Conservation (phyloP, 1,284 basidiomycete genomes). For the Marasmius sp. region DNA sequence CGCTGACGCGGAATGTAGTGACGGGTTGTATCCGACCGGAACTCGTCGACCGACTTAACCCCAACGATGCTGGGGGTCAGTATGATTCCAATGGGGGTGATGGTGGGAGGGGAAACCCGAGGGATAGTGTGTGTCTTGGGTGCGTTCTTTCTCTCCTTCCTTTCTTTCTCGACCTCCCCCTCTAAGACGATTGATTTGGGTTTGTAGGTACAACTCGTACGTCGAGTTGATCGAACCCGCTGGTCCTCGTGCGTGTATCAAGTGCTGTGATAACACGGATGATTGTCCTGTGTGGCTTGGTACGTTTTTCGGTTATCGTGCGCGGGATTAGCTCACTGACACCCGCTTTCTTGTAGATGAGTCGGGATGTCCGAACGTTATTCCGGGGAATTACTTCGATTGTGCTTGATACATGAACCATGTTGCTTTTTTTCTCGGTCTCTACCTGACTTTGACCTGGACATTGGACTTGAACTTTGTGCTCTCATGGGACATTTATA, state of each 20-base stretch:
- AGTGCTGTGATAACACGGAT: conserved; percentile 46
- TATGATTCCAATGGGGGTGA: conserved; percentile 52
- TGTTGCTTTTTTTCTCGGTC: too few species aligned
- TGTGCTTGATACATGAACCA: too few species aligned
- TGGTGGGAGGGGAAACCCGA: conserved; percentile 44
- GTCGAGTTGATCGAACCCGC: conserved; percentile 51
- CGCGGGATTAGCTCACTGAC: too few species aligned
- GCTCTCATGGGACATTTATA: too few species aligned
- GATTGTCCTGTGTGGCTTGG: conserved; percentile 46
- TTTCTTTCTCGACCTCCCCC: background rate
- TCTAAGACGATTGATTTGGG: background rate
- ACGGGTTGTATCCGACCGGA: conserved; percentile 49
- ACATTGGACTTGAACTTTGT: too few species aligned
- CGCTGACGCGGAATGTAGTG: conserved; percentile 28
- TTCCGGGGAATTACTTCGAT: conserved; percentile 37
- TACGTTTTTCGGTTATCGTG: conserved; percentile 16
- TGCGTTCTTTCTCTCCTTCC: conserved; percentile 21
- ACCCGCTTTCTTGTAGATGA: conserved; percentile 26
- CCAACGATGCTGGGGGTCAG: conserved; percentile 45
- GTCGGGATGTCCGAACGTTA: conserved; percentile 33
- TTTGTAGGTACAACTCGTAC: conserved; percentile 45
- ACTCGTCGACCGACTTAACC: conserved; percentile 39
- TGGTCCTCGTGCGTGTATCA: conserved; percentile 45
- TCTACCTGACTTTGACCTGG: too few species aligned
- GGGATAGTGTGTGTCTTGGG: conserved; percentile 46